Conservation (phyloP, 139 green algal genomes). For the Coccomyxa sp. region DNA sequence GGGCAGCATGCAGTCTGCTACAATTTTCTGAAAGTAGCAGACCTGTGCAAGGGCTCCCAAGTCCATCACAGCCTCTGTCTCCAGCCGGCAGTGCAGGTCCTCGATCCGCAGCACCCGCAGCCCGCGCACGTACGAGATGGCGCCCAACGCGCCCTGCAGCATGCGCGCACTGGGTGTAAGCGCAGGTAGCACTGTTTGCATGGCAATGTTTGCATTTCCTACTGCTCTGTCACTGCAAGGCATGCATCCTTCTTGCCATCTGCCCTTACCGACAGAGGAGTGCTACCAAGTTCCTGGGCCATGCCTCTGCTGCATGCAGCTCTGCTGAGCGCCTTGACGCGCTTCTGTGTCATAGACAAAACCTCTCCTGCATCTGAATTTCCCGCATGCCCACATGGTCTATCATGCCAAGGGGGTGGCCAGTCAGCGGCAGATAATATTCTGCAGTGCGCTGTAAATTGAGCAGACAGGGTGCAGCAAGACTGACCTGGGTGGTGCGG, state of each 20-base stretch:
- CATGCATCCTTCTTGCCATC: background rate
- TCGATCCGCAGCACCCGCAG: constrained; percentile 42
- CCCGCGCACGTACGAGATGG: constrained; percentile 15
- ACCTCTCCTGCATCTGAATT: background rate
- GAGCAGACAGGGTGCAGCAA: background rate
- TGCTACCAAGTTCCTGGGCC: background rate
- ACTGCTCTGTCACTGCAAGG: background rate
- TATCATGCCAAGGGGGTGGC: background rate
- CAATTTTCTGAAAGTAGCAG: too few relatives aligned
- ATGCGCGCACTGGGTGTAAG: too few relatives aligned
- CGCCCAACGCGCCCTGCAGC: constrained; percentile 17
- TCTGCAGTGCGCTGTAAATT: background rate
- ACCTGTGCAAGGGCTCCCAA: constrained; percentile 41
- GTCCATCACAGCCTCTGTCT: constrained; percentile 18
- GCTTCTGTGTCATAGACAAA: too few relatives aligned
- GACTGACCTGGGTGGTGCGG: background rate
- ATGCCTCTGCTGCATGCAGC: too few relatives aligned
- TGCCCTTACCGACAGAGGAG: background rate
- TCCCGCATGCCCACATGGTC: background rate
- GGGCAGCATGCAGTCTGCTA: too few relatives aligned
- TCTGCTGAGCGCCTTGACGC: too few relatives aligned
- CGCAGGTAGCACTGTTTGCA: background rate
- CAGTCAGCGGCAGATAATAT: background rate
- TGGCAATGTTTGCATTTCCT: background rate
- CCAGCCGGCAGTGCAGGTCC: constrained; percentile 41